Conservation (phyloP, 352 stramenopile genomes). For the Phytophthora podocarpi region DNA sequence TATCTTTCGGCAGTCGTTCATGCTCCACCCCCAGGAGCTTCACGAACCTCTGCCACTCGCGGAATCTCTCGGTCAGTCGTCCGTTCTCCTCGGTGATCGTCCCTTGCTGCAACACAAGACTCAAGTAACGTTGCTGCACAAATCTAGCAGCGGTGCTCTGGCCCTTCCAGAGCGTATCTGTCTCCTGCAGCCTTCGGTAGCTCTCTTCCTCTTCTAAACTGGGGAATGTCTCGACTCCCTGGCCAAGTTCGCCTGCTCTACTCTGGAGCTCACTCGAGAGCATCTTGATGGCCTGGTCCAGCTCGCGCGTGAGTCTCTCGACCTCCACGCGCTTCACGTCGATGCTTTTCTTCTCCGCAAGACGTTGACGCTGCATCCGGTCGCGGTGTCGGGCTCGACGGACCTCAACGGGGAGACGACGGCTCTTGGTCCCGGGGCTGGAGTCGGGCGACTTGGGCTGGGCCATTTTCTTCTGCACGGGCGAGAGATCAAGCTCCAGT, state of each 20-base stretch:
- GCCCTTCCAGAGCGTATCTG: conserved; percentile 7
- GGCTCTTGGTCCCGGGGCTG: background rate
- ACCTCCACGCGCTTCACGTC: conserved; percentile 46
- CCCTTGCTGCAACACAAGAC: conserved; percentile 33
- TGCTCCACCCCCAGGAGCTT: conserved; percentile 31
- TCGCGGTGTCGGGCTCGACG: conserved; percentile 40
- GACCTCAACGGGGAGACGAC: conserved; percentile 27
- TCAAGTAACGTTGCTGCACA: conserved; percentile 37
- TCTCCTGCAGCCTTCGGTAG: background rate
- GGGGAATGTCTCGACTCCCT: conserved; percentile 13
- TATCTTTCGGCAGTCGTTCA: conserved; percentile 15
- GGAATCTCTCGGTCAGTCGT: conserved; percentile 25
- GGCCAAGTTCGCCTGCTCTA: background rate
- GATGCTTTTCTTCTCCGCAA: conserved; percentile 43
- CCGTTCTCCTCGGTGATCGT: conserved; percentile 35
- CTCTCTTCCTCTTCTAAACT: conserved; percentile 10
- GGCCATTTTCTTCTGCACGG: conserved; percentile 27
- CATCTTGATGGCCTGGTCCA: conserved; percentile 25
- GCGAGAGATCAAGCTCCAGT: conserved; percentile 21
- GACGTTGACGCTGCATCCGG: conserved; percentile 46
- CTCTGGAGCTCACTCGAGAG: conserved; percentile 11
- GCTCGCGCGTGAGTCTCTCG: conserved; percentile 28
- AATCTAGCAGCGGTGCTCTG: conserved; percentile 16
- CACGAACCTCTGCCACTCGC: conserved; percentile 30
- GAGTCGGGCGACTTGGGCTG: conserved; percentile 13